These are phyloP conservation scores for Paracamarosporium sp. DNA, from an alignment of 2,329 filamentous ascomycete species.

Conservation along the genomic window DNA sequence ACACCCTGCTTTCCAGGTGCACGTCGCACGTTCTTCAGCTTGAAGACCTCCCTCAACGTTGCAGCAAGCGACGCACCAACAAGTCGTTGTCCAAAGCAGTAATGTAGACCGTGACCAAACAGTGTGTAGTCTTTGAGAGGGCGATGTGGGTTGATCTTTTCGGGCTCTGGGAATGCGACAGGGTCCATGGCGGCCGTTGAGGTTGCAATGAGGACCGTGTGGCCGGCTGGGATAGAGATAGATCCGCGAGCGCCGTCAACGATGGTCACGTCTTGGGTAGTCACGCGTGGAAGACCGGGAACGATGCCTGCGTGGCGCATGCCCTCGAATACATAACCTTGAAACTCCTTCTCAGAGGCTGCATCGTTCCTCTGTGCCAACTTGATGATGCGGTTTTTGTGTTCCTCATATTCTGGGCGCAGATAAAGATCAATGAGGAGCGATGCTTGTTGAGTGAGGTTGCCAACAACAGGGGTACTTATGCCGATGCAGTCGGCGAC, in stretches of 20 bases:
- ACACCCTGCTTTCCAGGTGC: conserved; percentile 38
- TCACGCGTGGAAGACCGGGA: conserved; percentile 60
- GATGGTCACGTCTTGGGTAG: conserved; percentile 54
- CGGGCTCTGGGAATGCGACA: conserved; percentile 38
- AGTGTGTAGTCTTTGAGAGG: conserved; percentile 39
- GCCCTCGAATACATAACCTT: conserved; percentile 62
- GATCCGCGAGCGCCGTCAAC: conserved; percentile 57
- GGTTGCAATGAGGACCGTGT: conserved; percentile 48
- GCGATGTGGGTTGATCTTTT: conserved; percentile 47
- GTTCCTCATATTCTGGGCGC: conserved; percentile 56
- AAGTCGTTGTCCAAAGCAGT: conserved; percentile 40
- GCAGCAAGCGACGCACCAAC: conserved; percentile 36
- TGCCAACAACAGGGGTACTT: conserved; percentile 58
- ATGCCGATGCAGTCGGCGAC: conserved; percentile 59
- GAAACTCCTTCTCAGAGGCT: conserved; percentile 64
- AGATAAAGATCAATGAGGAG: conserved; percentile 62
- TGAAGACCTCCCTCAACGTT: conserved; percentile 42
- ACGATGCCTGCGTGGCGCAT: conserved; percentile 62
- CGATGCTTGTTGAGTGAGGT: conserved; percentile 61
- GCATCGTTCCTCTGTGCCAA: conserved; percentile 54
- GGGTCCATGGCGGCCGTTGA: conserved; percentile 48
- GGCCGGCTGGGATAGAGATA: conserved; percentile 51
- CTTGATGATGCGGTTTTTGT: conserved; percentile 59
- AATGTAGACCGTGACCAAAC: conserved; percentile 41
- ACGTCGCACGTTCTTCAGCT: conserved; percentile 39